phyloP scores from a whole-genome alignment of 2,329 filamentous ascomycete genomes.

The Alternaria sp. region DNA sequence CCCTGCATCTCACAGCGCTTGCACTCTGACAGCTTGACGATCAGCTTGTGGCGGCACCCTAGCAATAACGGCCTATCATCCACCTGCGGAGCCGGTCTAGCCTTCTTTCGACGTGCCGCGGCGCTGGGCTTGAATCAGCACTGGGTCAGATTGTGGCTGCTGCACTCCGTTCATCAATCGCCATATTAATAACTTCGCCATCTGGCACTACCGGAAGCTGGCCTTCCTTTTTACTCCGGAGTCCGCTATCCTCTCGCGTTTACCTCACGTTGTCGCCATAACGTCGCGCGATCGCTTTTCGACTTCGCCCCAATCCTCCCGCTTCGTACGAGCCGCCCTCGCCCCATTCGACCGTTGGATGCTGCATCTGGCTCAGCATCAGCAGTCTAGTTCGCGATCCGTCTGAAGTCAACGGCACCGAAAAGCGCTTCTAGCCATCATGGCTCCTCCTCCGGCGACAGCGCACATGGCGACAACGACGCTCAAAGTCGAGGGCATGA shows the following conservation, averaged over 20 bases:
- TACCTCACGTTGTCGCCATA: constrained; percentile 20
- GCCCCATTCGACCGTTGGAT: constrained; percentile 21
- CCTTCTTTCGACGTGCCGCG: constrained; percentile 23
- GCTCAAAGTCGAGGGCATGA: constrained; percentile 84
- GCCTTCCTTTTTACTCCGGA: constrained; percentile 29
- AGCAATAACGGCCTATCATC: constrained; percentile 25
- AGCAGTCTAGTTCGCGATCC: constrained; percentile 1
- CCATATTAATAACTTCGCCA: constrained; percentile 30
- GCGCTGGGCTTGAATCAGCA: constrained; percentile 21
- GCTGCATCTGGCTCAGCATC: not conserved
- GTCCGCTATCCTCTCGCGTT: constrained; percentile 5
- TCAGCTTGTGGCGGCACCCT: constrained; percentile 15
- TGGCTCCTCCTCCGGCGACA: constrained; percentile 32
- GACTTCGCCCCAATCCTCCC: constrained; percentile 10
- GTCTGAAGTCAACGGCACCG: constrained; percentile 2
- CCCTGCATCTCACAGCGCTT: constrained; percentile 1
- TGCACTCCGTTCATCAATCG: constrained; percentile 14
- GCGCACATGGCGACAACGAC: constrained; percentile 83
- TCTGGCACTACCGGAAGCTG: constrained; percentile 40
- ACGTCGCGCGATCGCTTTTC: not conserved
- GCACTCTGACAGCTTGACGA: constrained; percentile 6
- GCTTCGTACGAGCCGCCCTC: constrained; percentile 21
- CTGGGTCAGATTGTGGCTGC: constrained; percentile 20
- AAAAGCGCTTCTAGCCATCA: constrained; percentile 17
- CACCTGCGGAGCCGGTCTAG: constrained; percentile 19